phyloP scores from a whole-genome alignment of 2,329 filamentous ascomycete genomes.

The Sodiomyces alkalinus region DNA sequence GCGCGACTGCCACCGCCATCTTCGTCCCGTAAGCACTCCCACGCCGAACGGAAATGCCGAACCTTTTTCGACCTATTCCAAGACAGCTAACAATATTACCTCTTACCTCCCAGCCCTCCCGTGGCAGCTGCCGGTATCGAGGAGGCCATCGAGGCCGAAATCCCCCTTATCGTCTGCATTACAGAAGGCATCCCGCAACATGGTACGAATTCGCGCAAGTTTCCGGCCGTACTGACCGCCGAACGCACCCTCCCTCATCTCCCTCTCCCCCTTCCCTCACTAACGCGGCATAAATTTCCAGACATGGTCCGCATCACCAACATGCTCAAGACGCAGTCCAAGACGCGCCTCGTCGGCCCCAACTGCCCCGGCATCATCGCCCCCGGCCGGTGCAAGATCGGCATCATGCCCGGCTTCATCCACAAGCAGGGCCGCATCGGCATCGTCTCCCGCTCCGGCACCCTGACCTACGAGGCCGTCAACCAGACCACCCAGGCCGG shows the following conservation, averaged over 20 bases:
- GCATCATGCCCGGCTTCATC: conserved; percentile 99
- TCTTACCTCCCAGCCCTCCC: conserved; percentile 78
- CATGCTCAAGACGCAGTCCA: conserved; percentile 93
- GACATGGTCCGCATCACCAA: conserved; percentile 99
- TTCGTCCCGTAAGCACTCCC: conserved; percentile 76
- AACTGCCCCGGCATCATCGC: conserved; percentile 98
- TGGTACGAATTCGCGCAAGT: conserved; percentile 42
- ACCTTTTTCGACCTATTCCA: neutral
- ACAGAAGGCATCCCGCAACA: conserved; percentile 97
- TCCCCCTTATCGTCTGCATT: conserved; percentile 88
- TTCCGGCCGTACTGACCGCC: no score
- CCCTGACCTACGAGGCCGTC: conserved; percentile 97
- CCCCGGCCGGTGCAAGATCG: conserved; percentile 95
- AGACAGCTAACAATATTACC: conserved; percentile 2
- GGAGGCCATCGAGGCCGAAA: conserved; percentile 85
- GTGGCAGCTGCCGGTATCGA: conserved; percentile 90
- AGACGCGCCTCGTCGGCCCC: conserved; percentile 90
- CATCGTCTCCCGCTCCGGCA: conserved; percentile 96
- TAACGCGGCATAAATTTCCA: conserved; percentile 18
- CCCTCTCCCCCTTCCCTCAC: neutral
- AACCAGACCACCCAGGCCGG: conserved; percentile 94
- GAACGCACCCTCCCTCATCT: no score
- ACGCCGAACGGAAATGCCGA: conserved; percentile 40
- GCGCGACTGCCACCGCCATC: conserved; percentile 82
- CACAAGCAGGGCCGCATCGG: conserved; percentile 98